Conservation (phyloP, 257 asterid genomes). For the Solanum neorickii region DNA sequence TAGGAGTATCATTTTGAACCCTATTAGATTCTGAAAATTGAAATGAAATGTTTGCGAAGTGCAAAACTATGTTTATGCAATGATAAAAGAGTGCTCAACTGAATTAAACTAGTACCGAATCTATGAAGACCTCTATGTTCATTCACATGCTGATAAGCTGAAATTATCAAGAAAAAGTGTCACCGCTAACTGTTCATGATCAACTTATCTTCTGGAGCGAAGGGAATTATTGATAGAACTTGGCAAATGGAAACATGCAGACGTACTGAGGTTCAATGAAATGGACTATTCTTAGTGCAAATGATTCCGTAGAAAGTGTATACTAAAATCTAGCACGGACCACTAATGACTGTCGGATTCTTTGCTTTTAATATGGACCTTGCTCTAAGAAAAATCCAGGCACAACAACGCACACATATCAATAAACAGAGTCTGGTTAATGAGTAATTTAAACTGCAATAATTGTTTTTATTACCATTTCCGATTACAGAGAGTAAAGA, state of each 20-base stretch:
- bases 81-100: not conserved
- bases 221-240: not conserved
- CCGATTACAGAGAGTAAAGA: not conserved
- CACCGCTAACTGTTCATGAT: not conserved
- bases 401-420: not conserved
- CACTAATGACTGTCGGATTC: not conserved
- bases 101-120: not conserved
- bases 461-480: not conserved
- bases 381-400: not conserved
- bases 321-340: not conserved
- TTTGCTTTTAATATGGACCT: not conserved
- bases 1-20: not conserved
- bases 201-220: not conserved
- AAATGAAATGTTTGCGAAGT: not conserved
- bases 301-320: not conserved
- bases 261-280: not conserved
- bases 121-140: not conserved
- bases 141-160: not conserved
- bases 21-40: not conserved
- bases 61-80: not conserved
- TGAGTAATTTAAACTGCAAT: not conserved
- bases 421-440: not conserved
- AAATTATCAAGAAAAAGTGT: not conserved
- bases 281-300: not conserved
- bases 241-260: not conserved